These are phyloP conservation scores for Hansenula sp. DNA, from an alignment of 1,139 yeast species.

Conservation along the genomic window DNA sequence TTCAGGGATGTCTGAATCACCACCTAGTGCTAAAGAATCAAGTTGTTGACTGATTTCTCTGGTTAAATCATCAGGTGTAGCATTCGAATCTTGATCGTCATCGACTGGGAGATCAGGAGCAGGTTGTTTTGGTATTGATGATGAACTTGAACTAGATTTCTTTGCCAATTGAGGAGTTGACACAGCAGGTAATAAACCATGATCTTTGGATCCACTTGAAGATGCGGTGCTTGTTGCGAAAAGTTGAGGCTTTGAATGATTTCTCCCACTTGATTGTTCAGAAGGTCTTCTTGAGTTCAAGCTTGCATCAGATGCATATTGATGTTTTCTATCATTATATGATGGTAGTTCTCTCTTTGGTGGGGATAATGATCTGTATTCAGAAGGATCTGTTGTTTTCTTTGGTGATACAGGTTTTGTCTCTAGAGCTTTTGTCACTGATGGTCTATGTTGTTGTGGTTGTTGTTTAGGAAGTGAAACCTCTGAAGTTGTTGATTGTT, in stretches of 20 bases:
- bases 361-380: constrained; percentile 2
- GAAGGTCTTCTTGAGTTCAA: neutral
- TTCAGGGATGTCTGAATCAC: neutral
- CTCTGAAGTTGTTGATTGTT: neutral
- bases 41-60: neutral
- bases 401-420: neutral
- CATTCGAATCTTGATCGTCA: neutral
- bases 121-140: neutral
- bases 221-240: neutral
- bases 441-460: constrained; percentile 1
- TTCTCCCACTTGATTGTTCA: neutral
- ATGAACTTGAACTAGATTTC: neutral
- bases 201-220: neutral
- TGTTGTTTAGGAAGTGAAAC: neutral
- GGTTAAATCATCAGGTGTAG: neutral
- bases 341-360: constrained; percentile 1
- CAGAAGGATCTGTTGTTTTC: neutral
- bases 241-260: neutral
- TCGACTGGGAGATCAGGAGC: neutral
- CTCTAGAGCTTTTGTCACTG: no score
- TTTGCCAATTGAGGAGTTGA: neutral
- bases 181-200: neutral
- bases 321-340: neutral
- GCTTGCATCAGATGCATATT: neutral
- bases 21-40: neutral